Conservation (phyloP, 345 rosid species). For the Hevea brasiliensis region DNA sequence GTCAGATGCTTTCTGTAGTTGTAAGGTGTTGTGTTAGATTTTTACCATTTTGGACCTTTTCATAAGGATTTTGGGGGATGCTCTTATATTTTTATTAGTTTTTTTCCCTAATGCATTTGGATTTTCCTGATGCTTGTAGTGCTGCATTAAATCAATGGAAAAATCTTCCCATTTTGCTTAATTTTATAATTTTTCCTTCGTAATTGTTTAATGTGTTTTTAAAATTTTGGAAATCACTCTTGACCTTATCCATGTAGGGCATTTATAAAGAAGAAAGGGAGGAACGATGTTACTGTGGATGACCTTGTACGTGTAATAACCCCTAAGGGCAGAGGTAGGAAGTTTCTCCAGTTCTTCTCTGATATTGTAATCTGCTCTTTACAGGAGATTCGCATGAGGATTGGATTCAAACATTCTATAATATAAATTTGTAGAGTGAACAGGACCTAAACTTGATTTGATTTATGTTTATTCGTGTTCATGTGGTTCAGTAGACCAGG, state of each 20-base stretch:
- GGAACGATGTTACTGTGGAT: slow-evolving; percentile 73
- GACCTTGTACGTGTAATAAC: slow-evolving; percentile 74
- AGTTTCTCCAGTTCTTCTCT: not conserved
- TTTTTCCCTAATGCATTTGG: not conserved
- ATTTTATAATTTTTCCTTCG: not conserved
- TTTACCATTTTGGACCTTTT: not conserved
- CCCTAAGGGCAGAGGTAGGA: slow-evolving; percentile 80
- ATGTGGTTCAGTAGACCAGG: too few species aligned
- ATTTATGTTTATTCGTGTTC: not conserved
- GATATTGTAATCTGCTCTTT: not conserved
- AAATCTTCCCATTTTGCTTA: not conserved
- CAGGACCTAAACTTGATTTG: not conserved
- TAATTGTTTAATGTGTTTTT: not conserved
- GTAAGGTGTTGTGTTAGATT: not conserved
- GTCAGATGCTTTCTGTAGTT: not conserved
- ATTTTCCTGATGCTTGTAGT: too few species aligned
- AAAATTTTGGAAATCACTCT: not conserved
- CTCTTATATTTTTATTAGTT: not conserved
- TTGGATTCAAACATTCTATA: not conserved
- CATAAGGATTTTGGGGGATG: not conserved
- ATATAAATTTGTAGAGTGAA: not conserved
- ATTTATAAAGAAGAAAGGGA: slow-evolving; percentile 69
- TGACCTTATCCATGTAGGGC: slow-evolving; percentile 41
- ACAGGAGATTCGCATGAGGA: not conserved
- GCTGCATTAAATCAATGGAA: not conserved